These are phyloP conservation scores for Claviceps quebecensis DNA, from an alignment of 2,329 filamentous ascomycete genomes.

Conservation along the genomic window DNA sequence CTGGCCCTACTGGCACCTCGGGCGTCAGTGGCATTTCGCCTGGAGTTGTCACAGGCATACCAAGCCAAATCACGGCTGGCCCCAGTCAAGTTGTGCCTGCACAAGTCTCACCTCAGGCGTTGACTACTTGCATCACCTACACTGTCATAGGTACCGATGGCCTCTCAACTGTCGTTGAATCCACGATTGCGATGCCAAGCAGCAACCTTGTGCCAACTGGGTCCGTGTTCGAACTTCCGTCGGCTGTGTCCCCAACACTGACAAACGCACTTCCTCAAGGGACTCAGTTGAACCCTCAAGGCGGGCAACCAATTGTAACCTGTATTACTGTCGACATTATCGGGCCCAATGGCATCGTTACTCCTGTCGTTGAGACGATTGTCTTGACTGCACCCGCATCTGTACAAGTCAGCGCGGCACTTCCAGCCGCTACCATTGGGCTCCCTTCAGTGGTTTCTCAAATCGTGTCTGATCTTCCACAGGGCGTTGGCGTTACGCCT, in stretches of 20 bases:
- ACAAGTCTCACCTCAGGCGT: constrained; percentile 3
- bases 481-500: constrained; percentile 9
- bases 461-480: constrained; percentile 9
- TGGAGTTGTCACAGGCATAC: constrained; percentile 13
- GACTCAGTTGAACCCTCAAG: constrained; percentile 7
- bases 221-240: constrained; percentile 7
- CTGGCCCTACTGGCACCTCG: constrained; percentile 8
- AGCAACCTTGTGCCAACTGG: constrained; percentile 11
- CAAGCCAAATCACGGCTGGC: constrained; percentile 10
- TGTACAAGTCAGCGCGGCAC: constrained; percentile 3
- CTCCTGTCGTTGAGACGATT: constrained; percentile 16
- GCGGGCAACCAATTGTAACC: constrained; percentile 12
- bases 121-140: constrained; percentile 18
- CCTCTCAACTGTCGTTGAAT: constrained; percentile 16
- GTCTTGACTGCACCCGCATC: constrained; percentile 9
- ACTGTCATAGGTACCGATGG: constrained; percentile 17
- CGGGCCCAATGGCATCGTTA: constrained; percentile 18
- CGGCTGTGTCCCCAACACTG: constrained; percentile 7
- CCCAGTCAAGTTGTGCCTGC: constrained; percentile 1
- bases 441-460: constrained; percentile 11
- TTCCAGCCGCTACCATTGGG: constrained; percentile 8
- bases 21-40: constrained; percentile 3
- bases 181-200: constrained; percentile 16
- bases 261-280: constrained; percentile 9
- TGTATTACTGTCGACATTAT: constrained; percentile 18